phyloP scores from a whole-genome alignment of 257 asterid genomes.

The Solanum infundibuliforme region DNA sequence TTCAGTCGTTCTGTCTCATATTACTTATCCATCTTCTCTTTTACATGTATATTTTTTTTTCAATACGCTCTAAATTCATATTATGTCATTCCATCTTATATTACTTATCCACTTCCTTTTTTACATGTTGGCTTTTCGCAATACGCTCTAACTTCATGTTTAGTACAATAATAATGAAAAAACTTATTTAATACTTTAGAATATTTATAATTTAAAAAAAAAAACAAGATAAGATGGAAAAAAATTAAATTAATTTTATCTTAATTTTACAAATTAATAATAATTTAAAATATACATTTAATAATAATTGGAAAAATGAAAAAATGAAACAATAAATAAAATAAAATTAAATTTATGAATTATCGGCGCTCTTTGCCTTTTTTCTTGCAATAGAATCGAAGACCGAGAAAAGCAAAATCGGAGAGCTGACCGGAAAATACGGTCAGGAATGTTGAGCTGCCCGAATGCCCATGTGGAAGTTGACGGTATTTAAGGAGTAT shows the following conservation, averaged over 20 bases:
- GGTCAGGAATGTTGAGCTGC: slow-evolving; percentile 25
- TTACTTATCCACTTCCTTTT: neutral
- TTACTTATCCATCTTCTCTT: neutral
- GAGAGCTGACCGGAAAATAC: slow-evolving; percentile 47
- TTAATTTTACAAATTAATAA: neutral
- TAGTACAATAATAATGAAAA: neutral
- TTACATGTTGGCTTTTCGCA: neutral
- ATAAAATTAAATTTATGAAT: slow-evolving; percentile 12
- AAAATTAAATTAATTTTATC: neutral
- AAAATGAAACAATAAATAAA: neutral
- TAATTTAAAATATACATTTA: too few species aligned
- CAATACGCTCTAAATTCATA: neutral
- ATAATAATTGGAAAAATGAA: neutral
- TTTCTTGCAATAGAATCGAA: slow-evolving; percentile 27
- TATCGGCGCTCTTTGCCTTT: slow-evolving; percentile 28
- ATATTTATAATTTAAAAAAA: neutral
- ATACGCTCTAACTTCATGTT: neutral
- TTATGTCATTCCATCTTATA: too few species aligned
- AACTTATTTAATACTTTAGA: neutral
- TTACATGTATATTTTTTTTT: neutral
- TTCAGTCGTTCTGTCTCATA: neutral
- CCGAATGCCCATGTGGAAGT: slow-evolving; percentile 5
- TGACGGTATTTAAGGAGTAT: slow-evolving; percentile 1
- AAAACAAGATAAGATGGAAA: neutral
- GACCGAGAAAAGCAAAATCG: slow-evolving; percentile 41